Base-by-base conservation (phyloP, 495 filamentous ascomycete species). In the Halenospora varia region DNA sequence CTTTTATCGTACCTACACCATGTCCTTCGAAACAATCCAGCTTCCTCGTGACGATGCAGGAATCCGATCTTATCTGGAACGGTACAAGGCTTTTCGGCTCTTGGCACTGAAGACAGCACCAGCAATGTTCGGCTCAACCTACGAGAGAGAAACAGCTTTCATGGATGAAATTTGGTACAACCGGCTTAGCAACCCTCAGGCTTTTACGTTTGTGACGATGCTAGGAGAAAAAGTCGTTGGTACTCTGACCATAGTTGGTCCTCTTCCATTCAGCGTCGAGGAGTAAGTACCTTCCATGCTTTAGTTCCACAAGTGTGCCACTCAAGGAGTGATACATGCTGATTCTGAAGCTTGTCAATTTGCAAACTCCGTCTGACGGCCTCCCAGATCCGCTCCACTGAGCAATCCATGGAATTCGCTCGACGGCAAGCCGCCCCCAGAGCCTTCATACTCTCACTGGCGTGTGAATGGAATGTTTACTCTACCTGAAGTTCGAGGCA, bases 41-140 rank as follows among this genome's bases (percentile, higher is more conserved):
- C 29, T 74, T 19, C 50, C 55, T 6, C 59, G 62, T 51, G 62
- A 70, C 46, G 61, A 68, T 20, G 59, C 61, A 45, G 59, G 61
- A 51, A 44, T 67, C 23, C 56, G 56, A 6, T 54, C 55, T n/a
- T 67, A 63, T 53, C 41, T 68, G 24, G 62, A 67, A 41, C 56
- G 53, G 24, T 67, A 68, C 54, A 70, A 69, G 52, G 65, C 66
- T 2, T 71, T 74, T 41, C 66, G 70, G 54, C 63, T 74, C 42
- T 63, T 60, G 13, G 55, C 70, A 8, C 60, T 73, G 48, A 57
- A 68, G 57, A 66, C 57, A 6, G 61, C 65, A 20, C 68, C 71
- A 11, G 62, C 67, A 63, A 69, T 73, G n/a, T 83, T 81, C 61
- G 71, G 73, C 15, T 77, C 78, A 6, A 77, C 69, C 0, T 79